These are phyloP conservation scores for Phytophthora agathidicida DNA, from an alignment of 352 stramenopile species.

Conservation along the genomic window DNA sequence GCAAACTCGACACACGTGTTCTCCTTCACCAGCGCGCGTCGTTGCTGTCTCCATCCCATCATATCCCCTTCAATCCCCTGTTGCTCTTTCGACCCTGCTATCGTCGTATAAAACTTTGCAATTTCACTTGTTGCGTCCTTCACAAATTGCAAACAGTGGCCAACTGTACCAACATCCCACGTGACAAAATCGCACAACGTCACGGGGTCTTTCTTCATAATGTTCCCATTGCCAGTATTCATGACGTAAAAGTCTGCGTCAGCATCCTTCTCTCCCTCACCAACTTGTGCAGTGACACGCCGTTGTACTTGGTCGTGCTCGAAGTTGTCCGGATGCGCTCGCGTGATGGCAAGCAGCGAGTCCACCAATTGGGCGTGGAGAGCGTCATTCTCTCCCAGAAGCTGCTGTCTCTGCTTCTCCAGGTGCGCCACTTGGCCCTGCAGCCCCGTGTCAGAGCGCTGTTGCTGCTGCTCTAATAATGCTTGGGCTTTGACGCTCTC, in stretches of 20 bases:
- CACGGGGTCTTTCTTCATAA: conserved; percentile 24
- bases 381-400: conserved; percentile 30
- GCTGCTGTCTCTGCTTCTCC: conserved; percentile 30
- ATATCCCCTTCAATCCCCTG: conserved; percentile 14
- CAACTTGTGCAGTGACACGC: neutral
- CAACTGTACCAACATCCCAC: conserved; percentile 35
- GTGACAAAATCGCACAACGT: conserved; percentile 48
- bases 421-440: conserved; percentile 30
- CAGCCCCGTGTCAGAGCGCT: conserved; percentile 1
- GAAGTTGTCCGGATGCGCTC: conserved; percentile 30
- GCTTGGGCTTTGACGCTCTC: conserved; percentile 24
- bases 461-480: conserved; percentile 14
- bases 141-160: conserved; percentile 39
- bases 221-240: neutral
- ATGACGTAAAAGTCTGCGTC: conserved; percentile 23
- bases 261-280: neutral
- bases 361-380: conserved; percentile 40
- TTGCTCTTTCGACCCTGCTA: neutral
- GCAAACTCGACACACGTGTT: conserved; percentile 35
- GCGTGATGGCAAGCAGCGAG: conserved; percentile 36
- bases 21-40: conserved; percentile 14
- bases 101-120: conserved; percentile 23
- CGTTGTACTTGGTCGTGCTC: conserved; percentile 23
- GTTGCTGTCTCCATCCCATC: conserved; percentile 36
- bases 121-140: conserved; percentile 32